These are phyloP conservation scores for Dryadomyces quercivorus DNA, from an alignment of 2,329 filamentous ascomycete genomes.

Conservation along the genomic window DNA sequence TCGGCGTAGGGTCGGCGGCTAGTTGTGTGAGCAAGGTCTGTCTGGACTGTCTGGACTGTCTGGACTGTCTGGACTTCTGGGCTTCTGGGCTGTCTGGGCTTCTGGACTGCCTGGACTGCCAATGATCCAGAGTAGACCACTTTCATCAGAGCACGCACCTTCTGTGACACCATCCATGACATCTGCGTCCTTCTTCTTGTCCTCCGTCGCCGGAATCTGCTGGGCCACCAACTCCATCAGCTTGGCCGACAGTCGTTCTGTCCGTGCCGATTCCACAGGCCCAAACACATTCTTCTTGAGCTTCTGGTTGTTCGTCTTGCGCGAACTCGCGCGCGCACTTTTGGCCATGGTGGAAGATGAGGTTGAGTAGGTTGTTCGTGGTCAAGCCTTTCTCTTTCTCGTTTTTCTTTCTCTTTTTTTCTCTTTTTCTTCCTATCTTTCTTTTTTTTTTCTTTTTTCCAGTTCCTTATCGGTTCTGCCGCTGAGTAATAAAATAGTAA, in stretches of 20 bases:
- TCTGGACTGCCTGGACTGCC: slow-evolving; percentile 1
- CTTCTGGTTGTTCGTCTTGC: slow-evolving; percentile 72
- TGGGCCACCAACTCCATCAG: slow-evolving; percentile 68
- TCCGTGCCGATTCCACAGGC: slow-evolving; percentile 66
- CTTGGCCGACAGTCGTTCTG: slow-evolving; percentile 75
- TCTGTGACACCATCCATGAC: slow-evolving; percentile 32
- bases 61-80: no score
- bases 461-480: background rate
- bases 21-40: background rate
- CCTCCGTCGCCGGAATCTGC: slow-evolving; percentile 20
- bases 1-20: slow-evolving; percentile 5
- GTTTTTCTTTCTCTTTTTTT: background rate
- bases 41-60: background rate
- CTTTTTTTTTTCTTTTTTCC: background rate
- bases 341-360: slow-evolving; percentile 58
- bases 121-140: no score
- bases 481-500: background rate
- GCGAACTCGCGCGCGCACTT: slow-evolving; percentile 63
- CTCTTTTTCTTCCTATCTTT: background rate
- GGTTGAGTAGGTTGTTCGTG: background rate
- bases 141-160: slow-evolving; percentile 16
- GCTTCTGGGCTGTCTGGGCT: no score
- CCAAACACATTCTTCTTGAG: slow-evolving; percentile 76
- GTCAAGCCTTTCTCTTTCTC: background rate
- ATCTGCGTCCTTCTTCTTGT: slow-evolving; percentile 25